phyloP scores from a whole-genome alignment of 192 early-diverging fungal genomes.

The Obelidium mucronatum region DNA sequence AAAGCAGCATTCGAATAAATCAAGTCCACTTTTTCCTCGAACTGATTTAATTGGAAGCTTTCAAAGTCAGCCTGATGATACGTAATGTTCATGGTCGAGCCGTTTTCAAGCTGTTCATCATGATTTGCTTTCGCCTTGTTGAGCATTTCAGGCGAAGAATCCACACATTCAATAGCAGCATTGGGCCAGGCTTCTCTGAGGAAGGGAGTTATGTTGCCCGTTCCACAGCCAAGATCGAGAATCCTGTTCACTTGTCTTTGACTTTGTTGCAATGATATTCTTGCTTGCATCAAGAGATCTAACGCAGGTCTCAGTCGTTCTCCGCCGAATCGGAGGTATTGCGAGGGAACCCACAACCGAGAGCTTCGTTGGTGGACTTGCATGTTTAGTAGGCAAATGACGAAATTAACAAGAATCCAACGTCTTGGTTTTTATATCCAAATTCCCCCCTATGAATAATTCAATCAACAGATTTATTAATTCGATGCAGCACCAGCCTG shows the following conservation, averaged over 20 bases:
- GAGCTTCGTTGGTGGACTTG: not conserved
- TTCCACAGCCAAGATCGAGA: constrained; percentile 18
- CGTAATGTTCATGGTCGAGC: not conserved
- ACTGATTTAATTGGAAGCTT: not conserved
- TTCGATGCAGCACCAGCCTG: not conserved
- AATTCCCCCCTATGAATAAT: not conserved
- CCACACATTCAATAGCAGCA: not conserved
- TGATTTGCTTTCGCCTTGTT: not conserved
- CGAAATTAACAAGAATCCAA: too few species aligned
- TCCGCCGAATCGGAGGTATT: constrained; percentile 12
- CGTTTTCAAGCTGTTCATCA: too few species aligned
- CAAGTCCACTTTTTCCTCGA: not conserved
- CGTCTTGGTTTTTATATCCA: not conserved
- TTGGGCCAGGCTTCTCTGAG: constrained; percentile 4
- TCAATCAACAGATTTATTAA: too few species aligned
- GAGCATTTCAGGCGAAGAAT: constrained; percentile 25
- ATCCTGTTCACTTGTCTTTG: not conserved
- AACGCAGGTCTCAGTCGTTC: constrained; percentile 7
- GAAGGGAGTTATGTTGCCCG: not conserved
- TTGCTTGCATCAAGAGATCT: constrained; percentile 9
- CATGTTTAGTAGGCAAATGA: not conserved
- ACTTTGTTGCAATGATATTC: not conserved
- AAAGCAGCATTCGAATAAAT: constrained; percentile 24
- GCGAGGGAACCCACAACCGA: constrained; percentile 12
- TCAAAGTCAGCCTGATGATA: constrained; percentile 24